Conservation (phyloP, 2,329 filamentous ascomycete species). For the Didymella pomorum region DNA sequence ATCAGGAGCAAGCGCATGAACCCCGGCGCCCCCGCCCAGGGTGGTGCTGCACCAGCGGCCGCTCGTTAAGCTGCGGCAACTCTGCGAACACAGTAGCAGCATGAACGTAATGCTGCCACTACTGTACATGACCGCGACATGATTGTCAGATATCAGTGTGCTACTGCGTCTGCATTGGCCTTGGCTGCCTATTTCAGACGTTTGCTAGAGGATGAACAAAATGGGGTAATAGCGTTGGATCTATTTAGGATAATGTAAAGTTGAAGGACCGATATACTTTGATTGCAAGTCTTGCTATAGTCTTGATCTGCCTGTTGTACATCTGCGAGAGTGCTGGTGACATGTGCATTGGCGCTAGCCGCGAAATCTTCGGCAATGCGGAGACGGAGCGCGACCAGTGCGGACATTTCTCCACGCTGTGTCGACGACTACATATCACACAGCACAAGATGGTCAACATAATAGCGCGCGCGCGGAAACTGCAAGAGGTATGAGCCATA, state of each 20-base stretch:
- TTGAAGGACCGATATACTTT: not conserved
- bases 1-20: slow-evolving; percentile 39
- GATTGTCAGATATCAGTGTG: slow-evolving; percentile 8
- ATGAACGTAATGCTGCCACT: not conserved
- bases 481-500: slow-evolving; percentile 71
- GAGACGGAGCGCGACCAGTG: slow-evolving; percentile 12
- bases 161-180: not conserved
- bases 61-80: slow-evolving; percentile 17
- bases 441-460: slow-evolving; percentile 60
- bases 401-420: slow-evolving; percentile 15
- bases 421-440: not conserved
- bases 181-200: not conserved
- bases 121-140: slow-evolving; percentile 1
- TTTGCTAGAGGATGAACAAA: slow-evolving; percentile 1
- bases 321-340: not conserved
- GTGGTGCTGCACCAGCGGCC: slow-evolving; percentile 20
- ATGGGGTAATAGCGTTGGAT: not conserved
- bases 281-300: not conserved
- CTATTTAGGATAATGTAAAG: slow-evolving; percentile 7
- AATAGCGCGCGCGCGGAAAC: slow-evolving; percentile 74
- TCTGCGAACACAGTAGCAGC: slow-evolving; percentile 7
- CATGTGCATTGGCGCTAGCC: slow-evolving; percentile 4
- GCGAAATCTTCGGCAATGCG: slow-evolving; percentile 15
- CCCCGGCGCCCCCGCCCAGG: slow-evolving; percentile 21
- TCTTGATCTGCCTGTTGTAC: not conserved